Percentiles rank a stretch among this genome's conserved stretches.
Evolutionary conservation across 2,329 filamentous ascomycete genomes (phyloP).

Genomic region (Penicillium sp.): DNA sequence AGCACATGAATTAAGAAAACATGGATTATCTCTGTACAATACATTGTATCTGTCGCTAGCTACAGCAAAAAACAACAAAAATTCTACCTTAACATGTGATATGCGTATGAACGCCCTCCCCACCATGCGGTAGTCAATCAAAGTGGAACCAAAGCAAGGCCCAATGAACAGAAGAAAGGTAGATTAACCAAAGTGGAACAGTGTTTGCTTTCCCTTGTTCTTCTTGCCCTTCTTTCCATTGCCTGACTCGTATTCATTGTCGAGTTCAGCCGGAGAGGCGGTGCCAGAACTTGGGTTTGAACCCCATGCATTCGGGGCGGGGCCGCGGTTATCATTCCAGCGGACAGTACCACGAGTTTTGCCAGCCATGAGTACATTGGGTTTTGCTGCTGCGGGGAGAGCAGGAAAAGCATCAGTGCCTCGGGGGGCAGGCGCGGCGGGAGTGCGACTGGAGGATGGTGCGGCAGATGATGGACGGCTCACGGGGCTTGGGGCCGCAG

Average conservation of each 20-base stretch:
- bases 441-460: conserved; percentile 24
- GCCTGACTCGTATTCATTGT: conserved; percentile 22
- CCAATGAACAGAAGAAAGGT: background rate
- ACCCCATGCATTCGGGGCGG: conserved; percentile 41
- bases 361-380: conserved; percentile 54
- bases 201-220: conserved; percentile 44
- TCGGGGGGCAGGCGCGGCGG: conserved; percentile 22
- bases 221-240: conserved; percentile 40
- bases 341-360: conserved; percentile 48
- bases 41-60: conserved; percentile 11
- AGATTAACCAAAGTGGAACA: conserved; percentile 41
- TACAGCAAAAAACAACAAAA: background rate
- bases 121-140: background rate
- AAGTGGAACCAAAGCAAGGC: background rate
- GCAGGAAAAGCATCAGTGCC: conserved; percentile 73
- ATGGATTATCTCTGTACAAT: conserved; percentile 6
- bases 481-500: conserved; percentile 24
- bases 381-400: conserved; percentile 73
- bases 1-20: background rate
- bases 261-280: conserved; percentile 22
- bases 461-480: conserved; percentile 30
- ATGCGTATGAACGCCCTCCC: background rate
- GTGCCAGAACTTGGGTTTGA: conserved; percentile 26
- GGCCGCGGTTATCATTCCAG: conserved; percentile 43
- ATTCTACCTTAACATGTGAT: background rate